Evolutionary conservation across 768 basidiomycete genomes (phyloP), one percentile per base, ranked within the genome.

Genomic region (Trametes gibbosa): DNA sequence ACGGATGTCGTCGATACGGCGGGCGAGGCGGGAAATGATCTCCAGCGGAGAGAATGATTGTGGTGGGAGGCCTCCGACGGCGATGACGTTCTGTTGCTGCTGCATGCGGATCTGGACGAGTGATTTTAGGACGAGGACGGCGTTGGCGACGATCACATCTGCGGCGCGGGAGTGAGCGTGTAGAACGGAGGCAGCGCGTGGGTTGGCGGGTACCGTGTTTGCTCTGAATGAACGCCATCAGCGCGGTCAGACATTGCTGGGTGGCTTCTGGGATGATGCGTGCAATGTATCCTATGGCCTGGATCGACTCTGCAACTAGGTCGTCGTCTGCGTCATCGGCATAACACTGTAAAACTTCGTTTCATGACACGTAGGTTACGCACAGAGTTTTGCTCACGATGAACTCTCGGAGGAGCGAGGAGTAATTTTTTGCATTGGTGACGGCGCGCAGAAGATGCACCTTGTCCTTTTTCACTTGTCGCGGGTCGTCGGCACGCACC

Each of bases 81-180:
- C 50, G n/a, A 66, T 55, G 10, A 64, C 60, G 5, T 68, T 59
- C n/a, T 71, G 54, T 9, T 75, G 64, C 27, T 73, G 50, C 27
- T 73, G 74, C 24, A 87, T 76, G 58, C 86, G 86, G 29, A 79
- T 76, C 62, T 95, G 90, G 17, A 96, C 85, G 24, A 97, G 83
- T 21, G 84, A 79, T 72, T 96, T 95, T 49, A 97, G 81, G 9
- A 93, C 91, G 47, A 94, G 73, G 37, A 98, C 89, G 1, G 93
- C 89, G 58, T 81, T 86, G 64, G 84, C 87, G 35, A 94, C 89
- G 13, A 92, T 82, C 2, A 78, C 73, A 67, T 93, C 95, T 95
- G 48, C 19, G 12, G 13, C n/a, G 50, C 12, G 41, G 41, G 4
- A 3, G 14, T 42, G 25, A 50, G 59, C 13, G 34, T 25, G 41